A percentile compares a stretch with the other conserved stretches of the same genome.
Evolutionary conservation across 2,329 filamentous ascomycete genomes (phyloP).

Genomic region (Phialemonium atrogriseum): DNA sequence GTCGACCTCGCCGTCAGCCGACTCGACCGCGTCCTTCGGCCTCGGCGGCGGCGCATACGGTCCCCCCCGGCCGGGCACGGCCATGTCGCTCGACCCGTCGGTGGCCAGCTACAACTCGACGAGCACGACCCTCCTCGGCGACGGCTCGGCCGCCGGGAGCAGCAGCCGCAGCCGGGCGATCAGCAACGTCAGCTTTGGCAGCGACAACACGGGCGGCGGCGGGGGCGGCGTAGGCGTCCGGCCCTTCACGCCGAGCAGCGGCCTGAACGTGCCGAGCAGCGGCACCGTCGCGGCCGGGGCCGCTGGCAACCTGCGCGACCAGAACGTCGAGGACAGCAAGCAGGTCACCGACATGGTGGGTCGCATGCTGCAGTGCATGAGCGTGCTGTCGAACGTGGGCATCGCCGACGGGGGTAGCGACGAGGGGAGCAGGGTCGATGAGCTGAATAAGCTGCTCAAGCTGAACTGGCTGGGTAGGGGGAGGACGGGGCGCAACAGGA

Average conservation of each 20-base stretch:
- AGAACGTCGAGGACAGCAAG: constrained; percentile 59
- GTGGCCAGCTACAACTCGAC: constrained; percentile 75
- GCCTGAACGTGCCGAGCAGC: constrained; percentile 21
- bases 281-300: constrained; percentile 7
- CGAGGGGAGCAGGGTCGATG: constrained; percentile 66
- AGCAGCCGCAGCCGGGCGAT: constrained; percentile 69
- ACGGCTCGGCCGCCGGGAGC: constrained; percentile 42
- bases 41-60: constrained; percentile 26
- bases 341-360: constrained; percentile 91
- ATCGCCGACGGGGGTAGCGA: constrained; percentile 48
- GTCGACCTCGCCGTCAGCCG: constrained; percentile 41
- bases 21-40: constrained; percentile 27
- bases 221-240: constrained; percentile 24
- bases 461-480: constrained; percentile 94
- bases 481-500: constrained; percentile 77
- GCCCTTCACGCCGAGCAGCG: constrained; percentile 42
- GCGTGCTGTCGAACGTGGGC: constrained; percentile 71
- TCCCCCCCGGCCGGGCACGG: constrained; percentile 55
- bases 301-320: constrained; percentile 37
- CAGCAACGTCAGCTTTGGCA: constrained; percentile 69
- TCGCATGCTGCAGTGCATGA: constrained; percentile 92
- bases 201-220: constrained; percentile 24
- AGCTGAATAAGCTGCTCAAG: constrained; percentile 80
- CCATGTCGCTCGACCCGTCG: constrained; percentile 64
- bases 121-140: constrained; percentile 70